Evolutionary conservation across 768 basidiomycete species (phyloP).

Genomic region (Lactarius quietus): DNA sequence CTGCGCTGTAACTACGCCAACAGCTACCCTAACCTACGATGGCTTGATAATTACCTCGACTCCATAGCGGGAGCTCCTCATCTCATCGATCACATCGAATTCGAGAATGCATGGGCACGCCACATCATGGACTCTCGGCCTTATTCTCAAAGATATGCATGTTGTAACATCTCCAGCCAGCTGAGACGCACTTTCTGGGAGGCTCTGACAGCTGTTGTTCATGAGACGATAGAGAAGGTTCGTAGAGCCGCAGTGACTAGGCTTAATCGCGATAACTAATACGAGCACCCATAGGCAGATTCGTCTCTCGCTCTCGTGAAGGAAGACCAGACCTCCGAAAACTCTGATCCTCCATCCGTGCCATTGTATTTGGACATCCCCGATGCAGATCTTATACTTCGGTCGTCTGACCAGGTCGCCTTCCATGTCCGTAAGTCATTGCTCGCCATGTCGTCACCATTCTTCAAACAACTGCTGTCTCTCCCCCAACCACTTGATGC

Average conservation of each 20-base stretch:
- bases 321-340: not conserved
- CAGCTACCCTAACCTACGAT: not conserved
- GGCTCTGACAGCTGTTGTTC: not conserved
- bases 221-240: not conserved
- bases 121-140: not conserved
- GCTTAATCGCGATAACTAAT: not conserved
- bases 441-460: not conserved
- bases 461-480: not conserved
- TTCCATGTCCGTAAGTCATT: not conserved
- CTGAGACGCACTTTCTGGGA: not conserved
- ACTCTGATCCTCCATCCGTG: not conserved
- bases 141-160: not conserved
- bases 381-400: not conserved
- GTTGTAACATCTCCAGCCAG: not conserved
- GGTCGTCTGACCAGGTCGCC: not conserved
- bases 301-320: not conserved
- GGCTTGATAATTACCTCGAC: conserved; percentile 4
- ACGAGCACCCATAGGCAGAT: not conserved
- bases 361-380: not conserved
- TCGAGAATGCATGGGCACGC: not conserved
- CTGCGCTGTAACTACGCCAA: not conserved
- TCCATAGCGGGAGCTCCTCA: not conserved
- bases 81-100: not conserved
- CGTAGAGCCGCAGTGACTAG: not conserved
- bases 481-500: not conserved